Percentiles rank a stretch among this genome's conserved stretches.
Evolutionary conservation across 495 filamentous ascomycete species (phyloP).

Genomic region (Copromyces sp.): DNA sequence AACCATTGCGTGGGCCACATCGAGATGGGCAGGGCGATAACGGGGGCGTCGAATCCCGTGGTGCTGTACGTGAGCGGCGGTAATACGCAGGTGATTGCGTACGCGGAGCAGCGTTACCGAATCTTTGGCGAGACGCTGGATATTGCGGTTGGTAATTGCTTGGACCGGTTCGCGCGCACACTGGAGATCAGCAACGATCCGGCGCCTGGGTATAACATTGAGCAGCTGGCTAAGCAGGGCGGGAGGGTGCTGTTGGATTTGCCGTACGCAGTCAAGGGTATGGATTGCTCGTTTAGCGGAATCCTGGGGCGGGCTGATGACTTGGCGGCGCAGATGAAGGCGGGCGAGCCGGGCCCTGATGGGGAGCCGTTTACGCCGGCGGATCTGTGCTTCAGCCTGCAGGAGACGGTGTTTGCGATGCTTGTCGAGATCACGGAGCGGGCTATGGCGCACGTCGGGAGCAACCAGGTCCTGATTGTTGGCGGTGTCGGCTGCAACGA

Average conservation of each 20-base stretch:
- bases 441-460: constrained; percentile 95
- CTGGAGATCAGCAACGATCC: constrained; percentile 90
- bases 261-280: constrained; percentile 94
- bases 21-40: constrained; percentile 95
- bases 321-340: constrained; percentile 54
- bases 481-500: constrained; percentile 98
- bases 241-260: constrained; percentile 63
- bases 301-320: constrained; percentile 75
- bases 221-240: constrained; percentile 80
- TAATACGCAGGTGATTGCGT: constrained; percentile 97
- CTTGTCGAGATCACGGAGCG: constrained; percentile 97
- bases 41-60: constrained; percentile 81
- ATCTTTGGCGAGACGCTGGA: constrained; percentile 98
- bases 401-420: constrained; percentile 95
- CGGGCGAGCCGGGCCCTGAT: constrained; percentile 31
- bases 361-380: constrained; percentile 56
- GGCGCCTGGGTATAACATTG: constrained; percentile 94
- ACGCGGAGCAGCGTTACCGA: constrained; percentile 83
- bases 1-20: constrained; percentile 99
- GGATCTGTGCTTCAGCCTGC: constrained; percentile 87
- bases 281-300: constrained; percentile 93
- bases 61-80: constrained; percentile 94
- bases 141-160: constrained; percentile 94
- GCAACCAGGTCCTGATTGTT: constrained; percentile 82
- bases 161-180: constrained; percentile 89